Evolutionary conservation across 495 filamentous ascomycete species (phyloP).

Genomic region (Penicillium arizonense): DNA sequence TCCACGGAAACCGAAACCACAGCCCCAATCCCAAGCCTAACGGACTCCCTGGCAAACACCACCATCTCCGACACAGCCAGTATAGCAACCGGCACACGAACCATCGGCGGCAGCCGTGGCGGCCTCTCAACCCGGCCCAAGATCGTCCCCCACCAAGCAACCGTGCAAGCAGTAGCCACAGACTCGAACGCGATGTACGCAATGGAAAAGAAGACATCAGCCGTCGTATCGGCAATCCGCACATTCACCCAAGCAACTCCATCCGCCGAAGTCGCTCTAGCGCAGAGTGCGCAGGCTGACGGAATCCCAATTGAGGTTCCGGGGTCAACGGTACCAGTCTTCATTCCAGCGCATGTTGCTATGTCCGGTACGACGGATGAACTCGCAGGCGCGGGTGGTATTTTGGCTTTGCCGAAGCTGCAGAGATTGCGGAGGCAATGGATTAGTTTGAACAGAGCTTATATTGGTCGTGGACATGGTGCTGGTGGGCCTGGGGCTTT

Average conservation of each 20-base stretch:
- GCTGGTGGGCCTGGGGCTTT: conserved; percentile 24
- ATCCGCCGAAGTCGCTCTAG: conserved; percentile 44
- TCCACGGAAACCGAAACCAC: conserved; percentile 16
- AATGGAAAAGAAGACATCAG: conserved; percentile 81
- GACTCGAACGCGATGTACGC: conserved; percentile 80
- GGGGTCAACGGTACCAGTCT: conserved; percentile 35
- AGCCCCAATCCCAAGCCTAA: conserved; percentile 20
- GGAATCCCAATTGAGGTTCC: conserved; percentile 44
- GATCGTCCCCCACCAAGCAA: conserved; percentile 77
- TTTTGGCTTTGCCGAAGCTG: conserved; percentile 69
- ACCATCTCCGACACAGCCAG: conserved; percentile 34
- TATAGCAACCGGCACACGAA: conserved; percentile 20
- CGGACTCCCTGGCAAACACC: conserved; percentile 23
- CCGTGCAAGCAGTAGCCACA: conserved; percentile 63
- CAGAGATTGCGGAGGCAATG: conserved; percentile 85
- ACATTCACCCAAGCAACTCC: conserved; percentile 50
- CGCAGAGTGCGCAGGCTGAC: conserved; percentile 35
- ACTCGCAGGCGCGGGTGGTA: conserved; percentile 44
- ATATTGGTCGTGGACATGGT: conserved; percentile 33
- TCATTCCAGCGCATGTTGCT: conserved; percentile 53
- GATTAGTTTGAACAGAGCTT: conserved; percentile 68
- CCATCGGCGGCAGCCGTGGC: conserved; percentile 10
- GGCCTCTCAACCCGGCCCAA: conserved; percentile 23
- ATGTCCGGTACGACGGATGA: conserved; percentile 40
- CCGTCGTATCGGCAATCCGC: conserved; percentile 72